Conservation (phyloP, 306 rosid species). For the Casuarina glauca region DNA sequence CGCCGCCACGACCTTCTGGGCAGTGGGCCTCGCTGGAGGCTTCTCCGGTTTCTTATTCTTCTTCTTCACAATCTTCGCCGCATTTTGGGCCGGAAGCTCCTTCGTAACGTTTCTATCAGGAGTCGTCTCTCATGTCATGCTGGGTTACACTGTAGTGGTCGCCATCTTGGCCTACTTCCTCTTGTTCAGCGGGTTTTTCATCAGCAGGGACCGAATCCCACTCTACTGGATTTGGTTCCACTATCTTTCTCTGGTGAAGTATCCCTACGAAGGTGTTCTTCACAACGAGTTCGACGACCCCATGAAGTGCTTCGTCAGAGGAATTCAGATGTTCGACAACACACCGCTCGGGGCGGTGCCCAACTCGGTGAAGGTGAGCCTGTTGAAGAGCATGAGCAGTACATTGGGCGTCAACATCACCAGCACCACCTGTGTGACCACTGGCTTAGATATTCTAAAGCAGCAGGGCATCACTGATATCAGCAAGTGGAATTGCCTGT, state of each 20-base stretch:
- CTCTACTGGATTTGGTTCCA: conserved; percentile 89
- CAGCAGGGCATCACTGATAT: conserved; percentile 77
- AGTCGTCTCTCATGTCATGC: conserved; percentile 74
- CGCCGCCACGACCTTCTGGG: conserved; percentile 72
- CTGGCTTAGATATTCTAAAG: conserved; percentile 63
- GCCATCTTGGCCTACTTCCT: conserved; percentile 79
- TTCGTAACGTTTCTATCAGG: conserved; percentile 92
- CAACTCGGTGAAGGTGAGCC: conserved; percentile 38
- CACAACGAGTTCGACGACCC: conserved; percentile 69
- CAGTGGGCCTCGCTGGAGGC: conserved; percentile 77
- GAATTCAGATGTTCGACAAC: conserved; percentile 74
- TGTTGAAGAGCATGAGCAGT: conserved; percentile 64
- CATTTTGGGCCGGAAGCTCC: conserved; percentile 90
- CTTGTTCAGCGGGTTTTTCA: conserved; percentile 90
- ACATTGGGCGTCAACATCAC: conserved; percentile 64
- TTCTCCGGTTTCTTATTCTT: conserved; percentile 55
- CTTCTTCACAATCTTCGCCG: conserved; percentile 42
- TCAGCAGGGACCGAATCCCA: conserved; percentile 72
- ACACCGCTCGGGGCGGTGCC: conserved; percentile 65
- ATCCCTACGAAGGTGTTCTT: conserved; percentile 82
- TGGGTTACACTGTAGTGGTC: conserved; percentile 83
- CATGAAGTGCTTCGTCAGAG: conserved; percentile 60
- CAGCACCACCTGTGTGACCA: conserved; percentile 61
- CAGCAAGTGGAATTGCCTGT: conserved; percentile 73
- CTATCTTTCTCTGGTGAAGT: conserved; percentile 75